A percentile compares a stretch with the other conserved stretches of the same genome.
Conservation (phyloP, 2,329 filamentous ascomycete species). For the Talaromyces sp. region DNA sequence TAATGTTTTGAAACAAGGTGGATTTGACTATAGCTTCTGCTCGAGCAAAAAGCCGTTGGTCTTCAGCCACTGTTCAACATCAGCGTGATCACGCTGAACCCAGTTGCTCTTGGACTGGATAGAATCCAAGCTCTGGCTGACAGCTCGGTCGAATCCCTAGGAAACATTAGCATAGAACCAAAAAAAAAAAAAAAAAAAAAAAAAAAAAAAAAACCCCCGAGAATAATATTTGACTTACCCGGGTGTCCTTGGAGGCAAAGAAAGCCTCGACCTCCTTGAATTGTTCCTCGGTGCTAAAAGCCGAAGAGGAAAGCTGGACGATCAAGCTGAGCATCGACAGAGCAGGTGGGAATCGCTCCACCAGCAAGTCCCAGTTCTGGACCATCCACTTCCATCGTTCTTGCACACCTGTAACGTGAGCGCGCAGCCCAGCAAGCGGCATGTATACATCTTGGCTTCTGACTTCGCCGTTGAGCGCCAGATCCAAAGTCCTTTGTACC, state of each 20-base stretch:
- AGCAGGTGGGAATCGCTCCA: conserved; percentile 76
- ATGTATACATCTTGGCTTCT: conserved; percentile 95
- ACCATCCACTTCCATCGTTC: conserved; percentile 80
- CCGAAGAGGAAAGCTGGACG: conserved; percentile 73
- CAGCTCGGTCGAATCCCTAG: conserved; percentile 71
- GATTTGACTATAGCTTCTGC: conserved; percentile 8
- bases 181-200: not conserved
- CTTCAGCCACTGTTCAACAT: conserved; percentile 70
- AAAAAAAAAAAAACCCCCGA: conserved; percentile 1
- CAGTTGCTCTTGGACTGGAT: conserved; percentile 80
- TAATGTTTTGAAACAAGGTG: not conserved
- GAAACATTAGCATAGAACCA: not conserved
- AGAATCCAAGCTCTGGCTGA: conserved; percentile 84
- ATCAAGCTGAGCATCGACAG: conserved; percentile 80
- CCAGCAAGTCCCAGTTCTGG: conserved; percentile 80
- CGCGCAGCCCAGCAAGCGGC: conserved; percentile 71
- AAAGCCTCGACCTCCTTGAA: conserved; percentile 71
- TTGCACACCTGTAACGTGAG: conserved; percentile 70
- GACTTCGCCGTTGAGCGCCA: conserved; percentile 73
- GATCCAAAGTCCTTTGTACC: conserved; percentile 71
- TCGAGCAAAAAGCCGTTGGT: conserved; percentile 44
- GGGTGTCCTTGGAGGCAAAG: conserved; percentile 76
- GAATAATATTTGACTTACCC: conserved; percentile 39
- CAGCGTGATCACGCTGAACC: conserved; percentile 68
- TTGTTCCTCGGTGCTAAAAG: conserved; percentile 73